Conservation (phyloP, 306 rosid species). For the Astragalus membranaceus region DNA sequence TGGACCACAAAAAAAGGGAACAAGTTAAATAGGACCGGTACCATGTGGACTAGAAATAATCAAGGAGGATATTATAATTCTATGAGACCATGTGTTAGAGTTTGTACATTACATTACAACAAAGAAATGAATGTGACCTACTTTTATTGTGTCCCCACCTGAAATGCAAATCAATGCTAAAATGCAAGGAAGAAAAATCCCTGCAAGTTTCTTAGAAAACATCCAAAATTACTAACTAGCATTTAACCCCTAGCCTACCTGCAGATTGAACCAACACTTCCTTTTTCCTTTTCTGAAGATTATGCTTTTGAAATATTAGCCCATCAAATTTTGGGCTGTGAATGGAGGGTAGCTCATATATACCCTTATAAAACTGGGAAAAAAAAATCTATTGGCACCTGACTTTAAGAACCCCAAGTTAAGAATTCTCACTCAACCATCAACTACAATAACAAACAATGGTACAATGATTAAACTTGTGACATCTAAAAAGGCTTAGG, state of each 20-base stretch:
- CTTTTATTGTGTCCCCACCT: neutral
- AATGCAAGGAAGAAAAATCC: constrained; percentile 9
- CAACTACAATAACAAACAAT: constrained; percentile 25
- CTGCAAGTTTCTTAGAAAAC: neutral
- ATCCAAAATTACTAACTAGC: neutral
- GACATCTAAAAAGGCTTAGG: neutral
- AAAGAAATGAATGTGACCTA: constrained; percentile 5
- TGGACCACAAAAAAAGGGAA: constrained; percentile 4
- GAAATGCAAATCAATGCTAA: neutral
- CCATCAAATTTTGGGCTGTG: constrained; percentile 19
- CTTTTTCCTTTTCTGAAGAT: neutral
- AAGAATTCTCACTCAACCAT: neutral
- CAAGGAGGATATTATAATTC: neutral
- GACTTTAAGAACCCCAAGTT: neutral
- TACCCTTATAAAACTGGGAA: constrained; percentile 1
- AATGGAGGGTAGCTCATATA: neutral
- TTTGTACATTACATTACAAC: neutral
- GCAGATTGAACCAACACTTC: neutral
- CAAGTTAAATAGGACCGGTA: constrained; percentile 20
- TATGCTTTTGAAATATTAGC: neutral
- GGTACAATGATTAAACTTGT: constrained; percentile 1
- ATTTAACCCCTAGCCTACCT: neutral
- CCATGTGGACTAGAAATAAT: constrained; percentile 12
- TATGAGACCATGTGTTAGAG: neutral
- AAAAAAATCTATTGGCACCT: neutral